A percentile compares a stretch with the other conserved stretches of the same genome.
These are phyloP conservation scores for Neoboletus brunneissimus DNA, from an alignment of 768 basidiomycete genomes.

Conservation along the genomic window DNA sequence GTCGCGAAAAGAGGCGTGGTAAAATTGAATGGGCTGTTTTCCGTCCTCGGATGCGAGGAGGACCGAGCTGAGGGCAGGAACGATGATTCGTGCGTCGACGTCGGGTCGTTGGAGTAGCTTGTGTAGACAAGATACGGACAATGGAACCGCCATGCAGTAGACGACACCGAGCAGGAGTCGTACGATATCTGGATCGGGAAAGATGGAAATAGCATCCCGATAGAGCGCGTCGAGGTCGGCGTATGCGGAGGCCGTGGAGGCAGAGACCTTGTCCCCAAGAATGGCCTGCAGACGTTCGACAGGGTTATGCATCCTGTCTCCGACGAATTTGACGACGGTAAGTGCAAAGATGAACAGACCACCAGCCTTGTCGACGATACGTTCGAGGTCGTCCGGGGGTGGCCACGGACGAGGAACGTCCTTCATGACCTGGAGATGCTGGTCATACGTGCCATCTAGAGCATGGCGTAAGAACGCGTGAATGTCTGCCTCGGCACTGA, in stretches of 20 bases:
- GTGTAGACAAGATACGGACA: conserved; percentile 15
- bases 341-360: conserved; percentile 32
- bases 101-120: conserved; percentile 12
- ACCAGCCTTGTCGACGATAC: conserved; percentile 15
- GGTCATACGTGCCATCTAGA: conserved; percentile 16
- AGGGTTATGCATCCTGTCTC: conserved; percentile 15
- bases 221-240: conserved; percentile 20
- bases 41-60: conserved; percentile 21
- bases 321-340: conserved; percentile 29
- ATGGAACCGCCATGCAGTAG: conserved; percentile 10
- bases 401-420: conserved; percentile 26
- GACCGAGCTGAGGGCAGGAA: conserved; percentile 18
- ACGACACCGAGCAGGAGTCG: conserved; percentile 21
- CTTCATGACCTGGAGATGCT: conserved; percentile 20
- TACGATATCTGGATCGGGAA: conserved; percentile 15
- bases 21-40: conserved; percentile 20
- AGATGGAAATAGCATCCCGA: conserved; percentile 18
- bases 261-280: conserved; percentile 4
- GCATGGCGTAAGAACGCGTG: conserved; percentile 20
- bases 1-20: conserved; percentile 22
- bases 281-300: conserved; percentile 13
- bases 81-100: conserved; percentile 12
- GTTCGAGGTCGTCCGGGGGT: conserved; percentile 18
- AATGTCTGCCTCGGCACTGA: conserved; percentile 4
- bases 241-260: conserved; percentile 11